Conservation (phyloP, 2,329 filamentous ascomycete species). For the Talaromyces pinophilus region DNA sequence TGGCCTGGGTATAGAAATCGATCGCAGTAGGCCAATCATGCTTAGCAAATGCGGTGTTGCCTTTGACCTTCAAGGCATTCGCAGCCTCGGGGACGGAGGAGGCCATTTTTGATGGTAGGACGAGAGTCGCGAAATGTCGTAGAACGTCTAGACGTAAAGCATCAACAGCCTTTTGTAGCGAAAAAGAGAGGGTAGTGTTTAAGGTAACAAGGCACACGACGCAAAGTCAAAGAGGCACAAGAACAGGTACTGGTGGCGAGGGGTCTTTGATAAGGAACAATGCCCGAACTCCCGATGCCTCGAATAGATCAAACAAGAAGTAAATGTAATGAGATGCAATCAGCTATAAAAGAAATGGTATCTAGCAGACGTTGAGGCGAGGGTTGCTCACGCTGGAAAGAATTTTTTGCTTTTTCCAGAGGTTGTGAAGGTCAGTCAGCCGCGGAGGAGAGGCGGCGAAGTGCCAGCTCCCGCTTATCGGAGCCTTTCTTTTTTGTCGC, state of each 20-base stretch:
- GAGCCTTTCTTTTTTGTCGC: slow-evolving; percentile 7
- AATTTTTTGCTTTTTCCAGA: slow-evolving; percentile 6
- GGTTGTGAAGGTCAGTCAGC: slow-evolving; percentile 2
- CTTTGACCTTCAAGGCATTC: slow-evolving; percentile 82
- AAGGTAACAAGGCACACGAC: slow-evolving; percentile 14
- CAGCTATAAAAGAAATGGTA: neutral
- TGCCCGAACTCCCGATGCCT: neutral
- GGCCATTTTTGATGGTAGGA: slow-evolving; percentile 37
- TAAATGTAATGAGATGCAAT: neutral
- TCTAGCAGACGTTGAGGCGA: neutral
- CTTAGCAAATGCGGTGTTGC: slow-evolving; percentile 86
- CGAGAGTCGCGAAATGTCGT: slow-evolving; percentile 2
- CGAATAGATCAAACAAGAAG: slow-evolving; percentile 2
- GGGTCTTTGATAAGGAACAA: slow-evolving; percentile 3
- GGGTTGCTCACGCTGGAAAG: neutral
- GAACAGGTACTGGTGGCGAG: slow-evolving; percentile 15
- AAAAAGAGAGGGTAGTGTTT: neutral
- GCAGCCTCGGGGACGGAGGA: slow-evolving; percentile 64
- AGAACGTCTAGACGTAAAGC: neutral
- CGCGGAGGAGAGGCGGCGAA: slow-evolving; percentile 10
- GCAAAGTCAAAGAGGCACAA: slow-evolving; percentile 16
- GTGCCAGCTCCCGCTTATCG: slow-evolving; percentile 14
- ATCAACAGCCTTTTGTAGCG: neutral
- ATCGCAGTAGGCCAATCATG: slow-evolving; percentile 85
- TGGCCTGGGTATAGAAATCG: slow-evolving; percentile 82